phyloP scores from a whole-genome alignment of 352 stramenopile species.

The Thraustochytrium sp. region DNA sequence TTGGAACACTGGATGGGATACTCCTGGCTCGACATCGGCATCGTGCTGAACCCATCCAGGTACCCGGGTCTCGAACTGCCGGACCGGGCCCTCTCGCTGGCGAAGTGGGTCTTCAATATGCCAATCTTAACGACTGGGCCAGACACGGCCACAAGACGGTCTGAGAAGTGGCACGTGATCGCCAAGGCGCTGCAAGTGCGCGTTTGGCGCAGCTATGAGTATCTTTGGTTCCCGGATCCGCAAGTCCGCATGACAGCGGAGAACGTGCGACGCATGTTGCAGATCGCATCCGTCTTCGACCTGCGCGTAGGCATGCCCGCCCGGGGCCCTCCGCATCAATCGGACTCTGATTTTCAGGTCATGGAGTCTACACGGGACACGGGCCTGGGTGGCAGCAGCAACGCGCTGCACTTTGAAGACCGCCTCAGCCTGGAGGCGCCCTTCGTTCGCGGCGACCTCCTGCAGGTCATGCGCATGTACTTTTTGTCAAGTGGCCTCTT shows the following conservation, averaged over 20 bases:
- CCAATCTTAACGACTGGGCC: neutral
- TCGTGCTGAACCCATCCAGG: neutral
- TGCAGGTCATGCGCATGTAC: neutral
- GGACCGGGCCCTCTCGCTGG: neutral
- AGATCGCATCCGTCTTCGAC: neutral
- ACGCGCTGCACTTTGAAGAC: neutral
- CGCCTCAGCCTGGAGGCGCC: constrained; percentile 5
- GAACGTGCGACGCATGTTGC: neutral
- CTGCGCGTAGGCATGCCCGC: neutral
- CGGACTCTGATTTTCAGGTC: neutral
- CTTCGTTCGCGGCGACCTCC: neutral
- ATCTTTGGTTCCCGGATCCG: neutral
- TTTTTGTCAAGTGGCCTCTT: neutral
- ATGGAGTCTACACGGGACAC: neutral
- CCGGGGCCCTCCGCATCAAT: neutral
- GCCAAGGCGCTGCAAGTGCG: neutral
- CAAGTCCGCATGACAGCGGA: neutral
- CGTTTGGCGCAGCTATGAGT: constrained; percentile 11
- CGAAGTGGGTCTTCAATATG: neutral
- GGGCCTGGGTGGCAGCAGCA: too few species aligned
- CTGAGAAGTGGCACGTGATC: neutral
- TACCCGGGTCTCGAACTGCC: neutral
- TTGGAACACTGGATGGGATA: neutral
- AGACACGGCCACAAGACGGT: too few species aligned
- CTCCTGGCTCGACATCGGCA: constrained; percentile 8